These are phyloP conservation scores for Ceratocystis eucalypticola DNA, from an alignment of 2,329 filamentous ascomycete species.

Conservation along the genomic window DNA sequence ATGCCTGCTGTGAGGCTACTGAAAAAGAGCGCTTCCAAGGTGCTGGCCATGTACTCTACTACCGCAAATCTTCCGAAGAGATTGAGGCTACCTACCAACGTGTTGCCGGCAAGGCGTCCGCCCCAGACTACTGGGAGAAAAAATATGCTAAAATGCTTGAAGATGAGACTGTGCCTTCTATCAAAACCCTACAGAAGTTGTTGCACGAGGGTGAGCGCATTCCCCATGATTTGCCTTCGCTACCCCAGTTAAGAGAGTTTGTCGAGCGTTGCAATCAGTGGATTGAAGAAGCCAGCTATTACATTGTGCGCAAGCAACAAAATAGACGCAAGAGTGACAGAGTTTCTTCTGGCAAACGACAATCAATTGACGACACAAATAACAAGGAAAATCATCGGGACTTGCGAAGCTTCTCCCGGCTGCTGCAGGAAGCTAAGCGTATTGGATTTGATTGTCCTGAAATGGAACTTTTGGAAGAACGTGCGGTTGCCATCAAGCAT, in stretches of 20 bases:
- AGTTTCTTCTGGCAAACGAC: constrained; percentile 59
- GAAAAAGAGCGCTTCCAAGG: constrained; percentile 55
- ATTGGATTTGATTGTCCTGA: constrained; percentile 90
- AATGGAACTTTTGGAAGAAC: constrained; percentile 72
- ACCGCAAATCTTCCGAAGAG: constrained; percentile 60
- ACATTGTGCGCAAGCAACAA: constrained; percentile 93
- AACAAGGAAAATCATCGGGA: constrained; percentile 80
- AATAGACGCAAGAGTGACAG: constrained; percentile 92
- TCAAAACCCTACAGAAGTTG: constrained; percentile 73
- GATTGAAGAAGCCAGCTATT: constrained; percentile 93
- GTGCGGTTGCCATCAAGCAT: constrained; percentile 66
- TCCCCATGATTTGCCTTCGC: constrained; percentile 71
- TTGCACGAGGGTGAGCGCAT: constrained; percentile 93
- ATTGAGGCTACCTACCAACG: constrained; percentile 56
- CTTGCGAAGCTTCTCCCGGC: constrained; percentile 72
- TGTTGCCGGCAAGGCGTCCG: constrained; percentile 70
- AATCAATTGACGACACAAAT: constrained; percentile 61
- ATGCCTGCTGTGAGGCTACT: constrained; percentile 62
- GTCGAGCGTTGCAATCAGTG: constrained; percentile 95
- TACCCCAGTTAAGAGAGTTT: constrained; percentile 71
- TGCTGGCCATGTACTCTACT: constrained; percentile 59
- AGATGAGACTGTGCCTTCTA: constrained; percentile 67
- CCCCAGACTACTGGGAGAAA: constrained; percentile 79
- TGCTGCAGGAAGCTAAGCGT: constrained; percentile 70
- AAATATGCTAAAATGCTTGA: constrained; percentile 77